These are phyloP conservation scores for Maudiozyma pseudohumilis DNA, from an alignment of 805 yeast species.

Conservation along the genomic window DNA sequence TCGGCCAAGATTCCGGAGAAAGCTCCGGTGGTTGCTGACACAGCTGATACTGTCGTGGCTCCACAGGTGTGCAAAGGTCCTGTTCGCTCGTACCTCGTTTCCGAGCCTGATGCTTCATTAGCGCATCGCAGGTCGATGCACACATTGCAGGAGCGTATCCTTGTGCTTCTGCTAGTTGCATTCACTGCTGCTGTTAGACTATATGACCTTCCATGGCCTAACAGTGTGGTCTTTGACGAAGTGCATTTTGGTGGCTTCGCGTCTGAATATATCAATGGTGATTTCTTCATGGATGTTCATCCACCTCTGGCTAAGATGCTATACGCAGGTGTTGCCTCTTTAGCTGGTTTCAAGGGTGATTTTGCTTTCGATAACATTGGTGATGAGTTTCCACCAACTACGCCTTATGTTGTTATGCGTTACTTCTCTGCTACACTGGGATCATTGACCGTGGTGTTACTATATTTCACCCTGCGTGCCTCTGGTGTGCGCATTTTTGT, in stretches of 20 bases:
- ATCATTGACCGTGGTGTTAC: constrained; percentile 52
- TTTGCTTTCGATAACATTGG: constrained; percentile 63
- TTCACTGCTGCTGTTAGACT: constrained; percentile 53
- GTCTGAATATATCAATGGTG: constrained; percentile 58
- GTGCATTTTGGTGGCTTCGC: constrained; percentile 97
- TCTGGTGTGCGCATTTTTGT: constrained; percentile 62
- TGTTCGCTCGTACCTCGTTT: constrained; percentile 43
- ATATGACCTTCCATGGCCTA: constrained; percentile 52
- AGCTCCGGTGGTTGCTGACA: too few relatives aligned
- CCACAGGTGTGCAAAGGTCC: constrained; percentile 42
- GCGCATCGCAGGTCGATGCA: constrained; percentile 34
- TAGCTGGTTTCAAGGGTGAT: constrained; percentile 65
- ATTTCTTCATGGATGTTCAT: constrained; percentile 63
- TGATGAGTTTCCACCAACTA: constrained; percentile 42
- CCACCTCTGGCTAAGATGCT: constrained; percentile 76
- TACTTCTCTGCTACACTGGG: constrained; percentile 60
- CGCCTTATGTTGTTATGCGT: constrained; percentile 64
- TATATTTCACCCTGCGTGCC: constrained; percentile 58
- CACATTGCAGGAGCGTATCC: constrained; percentile 31
- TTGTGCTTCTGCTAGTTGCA: constrained; percentile 36
- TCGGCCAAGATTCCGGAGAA: too few relatives aligned
- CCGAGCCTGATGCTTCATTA: constrained; percentile 38
- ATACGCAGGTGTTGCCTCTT: constrained; percentile 56
- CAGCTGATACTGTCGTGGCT: constrained; percentile 39
- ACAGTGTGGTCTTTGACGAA: constrained; percentile 85